Base-by-base conservation (phyloP, 108 stramenopile genomes). In the Cyclotella baltica region DNA sequence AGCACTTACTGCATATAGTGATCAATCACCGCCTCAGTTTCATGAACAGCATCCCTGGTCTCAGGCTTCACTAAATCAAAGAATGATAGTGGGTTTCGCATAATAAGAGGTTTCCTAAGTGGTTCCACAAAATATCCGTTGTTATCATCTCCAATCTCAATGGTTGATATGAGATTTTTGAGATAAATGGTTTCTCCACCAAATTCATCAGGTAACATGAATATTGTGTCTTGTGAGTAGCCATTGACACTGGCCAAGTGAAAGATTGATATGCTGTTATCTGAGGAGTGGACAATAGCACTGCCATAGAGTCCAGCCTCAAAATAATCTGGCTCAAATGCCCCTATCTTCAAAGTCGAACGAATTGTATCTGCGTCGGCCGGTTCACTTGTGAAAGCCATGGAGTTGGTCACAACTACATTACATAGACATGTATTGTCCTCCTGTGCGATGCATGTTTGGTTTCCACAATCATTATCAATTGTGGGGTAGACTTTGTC, bases 361-460 rank as follows among this genome's bases (percentile, higher is more conserved):
- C 57, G 35, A 27, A 84, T 65, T 22, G 72, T 30, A 9, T 64
- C 47, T 2, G 56, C 76, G 15, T 69, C 52, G 2, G 76, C 67
- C 1, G 77, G 77, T 11, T 62, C 47, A 19, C 35, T n/a, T 4
- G 81, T 38, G 36, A 83, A 80, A 9, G 75, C 78, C 11, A 47
- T 37, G 29, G 50, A 36, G 15, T 83, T 73, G 20, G 71, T 66
- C 19, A 80, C 71, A 40, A 79, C 76, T 3, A 75, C 56, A 29
- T 59, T 5, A 50, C 86, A 87, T 4, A 87, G 50, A 70, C 86
- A 87, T 10, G 67, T 65, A 3, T 29, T 43, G 35, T 70, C 79
- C 0, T 52, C 48, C 33, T 33, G 43, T 22, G 31, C 33, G 15
- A 37, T 36, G 35, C 73, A 71, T 2, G 59, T 62, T 3, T 66